Evolutionary conservation across 1,284 basidiomycete genomes (phyloP), one percentile per base, ranked within the genome.

Genomic region (Tilletiopsis washingtonensis): DNA sequence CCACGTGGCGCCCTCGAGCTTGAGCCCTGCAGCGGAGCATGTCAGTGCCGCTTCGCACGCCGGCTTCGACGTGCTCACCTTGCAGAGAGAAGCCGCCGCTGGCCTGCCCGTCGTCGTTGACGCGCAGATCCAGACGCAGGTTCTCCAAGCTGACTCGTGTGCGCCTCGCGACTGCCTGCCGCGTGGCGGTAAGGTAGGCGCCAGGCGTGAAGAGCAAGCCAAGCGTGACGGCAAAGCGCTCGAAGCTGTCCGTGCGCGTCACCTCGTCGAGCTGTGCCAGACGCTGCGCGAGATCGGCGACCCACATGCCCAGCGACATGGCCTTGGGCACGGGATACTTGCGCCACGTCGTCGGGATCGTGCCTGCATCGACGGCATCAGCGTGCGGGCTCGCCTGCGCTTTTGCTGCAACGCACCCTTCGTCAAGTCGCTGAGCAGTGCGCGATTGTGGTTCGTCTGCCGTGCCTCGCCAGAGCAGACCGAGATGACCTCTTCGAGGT

Each of bases 161-260:
- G 3, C 49, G 55, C 24, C 65, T 63, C 3, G 70, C 64, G 2
- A 67, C 62, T 5, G 57, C 62, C 47, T 73, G 71, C 34, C 71
- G 43, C 39, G 69, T 69, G 26, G 71, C 71, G 1, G 69, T 73
- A 19, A 73, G 57, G 40, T 66, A 73, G 2, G 71, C 71, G 3
- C 64, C 59, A 1, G 69, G 62, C 3, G 62, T 32, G 40, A 70
- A 70, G 6, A 72, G 49, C 14, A 61, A 53, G 5, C 66, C 67
- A 2, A 72, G 61, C 32, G 54, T 59, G 11, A 70, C 62, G 20
- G 57, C 50, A 19, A 61, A 59, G 46, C 54, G 50, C 17, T 69
- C 65, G 48, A 59, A 67, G 19, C 39, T 19, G 20, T 47, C 46
- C 38, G 60, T 48, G 27, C 49, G 53, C 20, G 57, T 47, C 14